Base-by-base conservation (phyloP, 352 stramenopile species). In the Pythium phragmiticola region DNA sequence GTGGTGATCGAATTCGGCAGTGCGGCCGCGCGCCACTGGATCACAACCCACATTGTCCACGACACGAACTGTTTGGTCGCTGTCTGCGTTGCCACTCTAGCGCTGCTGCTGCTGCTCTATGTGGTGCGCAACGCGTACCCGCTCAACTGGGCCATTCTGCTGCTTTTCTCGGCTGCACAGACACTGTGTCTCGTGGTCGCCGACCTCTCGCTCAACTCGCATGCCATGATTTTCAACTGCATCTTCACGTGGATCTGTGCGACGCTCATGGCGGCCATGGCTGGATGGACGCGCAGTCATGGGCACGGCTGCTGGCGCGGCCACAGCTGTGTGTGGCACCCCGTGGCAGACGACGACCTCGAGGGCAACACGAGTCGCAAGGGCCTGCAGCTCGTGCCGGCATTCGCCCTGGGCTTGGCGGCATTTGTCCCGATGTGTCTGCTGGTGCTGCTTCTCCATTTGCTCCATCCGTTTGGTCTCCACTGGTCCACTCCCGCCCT, bases 101-200 rank as follows among this genome's bases (percentile, higher is more conserved):
- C 30, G 8, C 49, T 71, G 26, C 55, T 76, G 11, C 42, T 71
- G 17, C 11, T 53, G 12, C 46, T 69, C 14, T 66, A 67, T 58
- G 5, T 51, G 1, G 41, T 37, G n/a, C 65, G 59, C 49, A 42
- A 57, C 37, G 11, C 11, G 41, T 75, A 54, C 46, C 65, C 70
- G 14, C 39, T 64, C 42, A 68, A 76, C 42, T 76, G 65, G 68
- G 23, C 57, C 7, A 2, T 67, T 28, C 58, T 76, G 4, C 1
- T 26, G 39, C n/a, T 71, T 16, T 76, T 76, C 58, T 69, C 56
- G 16, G 17, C 9, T n/a, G 48, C 48, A 6, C 65, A 74, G 46
- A 47, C 21, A 14, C 33, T 70, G 13, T 59, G 26, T 21, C 48
- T 70, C 4, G 47, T 63, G 9, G 51, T 26, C 6, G 39, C 70